Conservation (phyloP, 306 rosid species). For the Acacia confusa region DNA sequence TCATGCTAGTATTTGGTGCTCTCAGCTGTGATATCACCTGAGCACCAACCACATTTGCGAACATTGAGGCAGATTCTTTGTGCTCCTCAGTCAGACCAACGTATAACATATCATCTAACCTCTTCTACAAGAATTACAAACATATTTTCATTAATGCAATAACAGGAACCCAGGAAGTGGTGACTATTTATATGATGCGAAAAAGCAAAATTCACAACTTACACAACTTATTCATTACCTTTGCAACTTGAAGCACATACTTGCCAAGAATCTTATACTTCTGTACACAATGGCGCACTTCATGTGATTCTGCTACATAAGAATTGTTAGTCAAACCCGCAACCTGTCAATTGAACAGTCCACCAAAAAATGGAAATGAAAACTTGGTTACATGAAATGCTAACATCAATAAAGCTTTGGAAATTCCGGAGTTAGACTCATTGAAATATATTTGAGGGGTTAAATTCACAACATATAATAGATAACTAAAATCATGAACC, state of each 20-base stretch:
- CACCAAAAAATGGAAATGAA: conserved; percentile 23
- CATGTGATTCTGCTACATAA: conserved; percentile 67
- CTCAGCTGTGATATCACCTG: conserved; percentile 95
- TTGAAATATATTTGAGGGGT: conserved; percentile 16
- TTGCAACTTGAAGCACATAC: conserved; percentile 82
- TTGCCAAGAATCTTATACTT: conserved; percentile 72
- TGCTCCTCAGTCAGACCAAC: conserved; percentile 99
- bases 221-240: conserved; percentile 51
- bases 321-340: conserved; percentile 99
- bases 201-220: conserved; percentile 31
- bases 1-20: conserved; percentile 51
- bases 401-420: conserved; percentile 4
- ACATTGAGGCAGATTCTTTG: conserved; percentile 92
- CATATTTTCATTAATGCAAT: conserved; percentile 29
- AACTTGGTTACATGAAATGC: conserved; percentile 20
- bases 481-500: conserved; percentile 19
- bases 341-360: conserved; percentile 57
- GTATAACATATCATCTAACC: conserved; percentile 83
- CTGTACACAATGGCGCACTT: conserved; percentile 90
- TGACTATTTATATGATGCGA: conserved; percentile 29
- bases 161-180: conserved; percentile 33
- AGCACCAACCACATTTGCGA: conserved; percentile 90
- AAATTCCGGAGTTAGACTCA: conserved; percentile 21
- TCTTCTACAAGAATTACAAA: conserved; percentile 72
- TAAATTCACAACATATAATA: conserved; percentile 10